Evolutionary conservation across 352 stramenopile genomes (phyloP), one percentile per base, ranked within the genome.

Genomic region (Phytophthora cryptogea): DNA sequence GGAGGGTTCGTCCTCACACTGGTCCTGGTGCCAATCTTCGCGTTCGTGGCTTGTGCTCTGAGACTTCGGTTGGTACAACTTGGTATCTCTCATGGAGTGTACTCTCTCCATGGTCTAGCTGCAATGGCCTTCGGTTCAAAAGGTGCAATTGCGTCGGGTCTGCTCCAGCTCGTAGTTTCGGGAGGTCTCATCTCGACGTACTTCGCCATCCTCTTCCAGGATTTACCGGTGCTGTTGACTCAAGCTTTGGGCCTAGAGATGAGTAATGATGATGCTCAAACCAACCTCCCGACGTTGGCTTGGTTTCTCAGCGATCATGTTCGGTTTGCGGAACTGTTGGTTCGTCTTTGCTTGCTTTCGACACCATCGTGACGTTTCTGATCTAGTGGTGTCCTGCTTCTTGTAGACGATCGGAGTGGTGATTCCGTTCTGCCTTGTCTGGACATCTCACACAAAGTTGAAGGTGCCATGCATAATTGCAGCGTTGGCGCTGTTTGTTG

Each of bases 91-190:
- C 63, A 84, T 23, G 77, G 77, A 14, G 68, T 81, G 35, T 86
- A 86, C 61, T 86, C 77, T 23, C 52, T 86, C 11, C 77, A 82
- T 40, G 74, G 77, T 32, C 55, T 86, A 26, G 77, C 66, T 1
- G 70, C 70, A 35, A 59, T 83, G 43, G 74, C 74, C 26, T 82
- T 84, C 39, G 77, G 74, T 1, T 28, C 16, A 1, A 39, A 63
- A 32, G 74, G 72, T 14, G 66, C 63, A 20, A 63, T 73, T 36
- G 33, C 53, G 5, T 72, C 78, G 14, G 62, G 40, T 9, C 13
- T 66, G 5, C 63, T 73, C 1, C 77, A 86, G 37, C 39, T 86
- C 14, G 61, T 42, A 0, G 48, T 69, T 11, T 86, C 74, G 1
- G 32, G 63, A 27, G 77, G 77, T 4, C 59, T 83, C 20, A 68